Base-by-base conservation (phyloP, 2,329 filamentous ascomycete species). In the Sphaerulina vaccinii region DNA sequence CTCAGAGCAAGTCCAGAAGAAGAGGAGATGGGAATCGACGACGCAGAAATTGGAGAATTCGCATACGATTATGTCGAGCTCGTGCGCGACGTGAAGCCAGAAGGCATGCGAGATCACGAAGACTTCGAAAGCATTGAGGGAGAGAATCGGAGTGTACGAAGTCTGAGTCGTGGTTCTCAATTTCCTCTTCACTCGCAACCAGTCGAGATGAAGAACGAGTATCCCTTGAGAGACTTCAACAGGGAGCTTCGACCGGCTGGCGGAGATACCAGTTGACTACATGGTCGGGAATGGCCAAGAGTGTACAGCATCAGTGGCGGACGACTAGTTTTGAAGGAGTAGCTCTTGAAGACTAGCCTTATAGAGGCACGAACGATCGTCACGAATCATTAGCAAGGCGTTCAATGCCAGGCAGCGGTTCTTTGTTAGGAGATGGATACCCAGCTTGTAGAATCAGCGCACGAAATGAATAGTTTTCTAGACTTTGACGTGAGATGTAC, bases 1-100 rank as follows among this genome's bases (percentile, higher is more conserved):
- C 82, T 95, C 38, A 87, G 90, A 43, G 85, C 84, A 0, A 79
- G 75, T 11, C 85, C 89, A 61, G 86, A 93, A 57, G 86, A 88
- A 32, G 90, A 95, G 71, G 84, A 90, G 45, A 75, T 90, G 36
- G 90, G 90, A 60, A 90, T 95, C 54, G 90, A 95, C 64, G 90
- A 95, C 64, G 57, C 54, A n/a, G 90, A 96, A 72, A 88, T 95
- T 65, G 90, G 90, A 68, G 90, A 95, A 74, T 95, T 93, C 68
- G 90, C 89, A n/a, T 95, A 95, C 70, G 90, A 95, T 71, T 95
- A 95, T 63, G 88, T 95, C 59, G 90, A 95, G 76, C 77, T 93
- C 59, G 86, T 82, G 16, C 78, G 88, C 56, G 86, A 91, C 62
- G 82, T 90, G 41, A 73, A 64, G 43, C 63, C 66, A 5, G 24